Base-by-base conservation (phyloP, 2,329 filamentous ascomycete genomes). In the Ilyonectria mors-panacis region DNA sequence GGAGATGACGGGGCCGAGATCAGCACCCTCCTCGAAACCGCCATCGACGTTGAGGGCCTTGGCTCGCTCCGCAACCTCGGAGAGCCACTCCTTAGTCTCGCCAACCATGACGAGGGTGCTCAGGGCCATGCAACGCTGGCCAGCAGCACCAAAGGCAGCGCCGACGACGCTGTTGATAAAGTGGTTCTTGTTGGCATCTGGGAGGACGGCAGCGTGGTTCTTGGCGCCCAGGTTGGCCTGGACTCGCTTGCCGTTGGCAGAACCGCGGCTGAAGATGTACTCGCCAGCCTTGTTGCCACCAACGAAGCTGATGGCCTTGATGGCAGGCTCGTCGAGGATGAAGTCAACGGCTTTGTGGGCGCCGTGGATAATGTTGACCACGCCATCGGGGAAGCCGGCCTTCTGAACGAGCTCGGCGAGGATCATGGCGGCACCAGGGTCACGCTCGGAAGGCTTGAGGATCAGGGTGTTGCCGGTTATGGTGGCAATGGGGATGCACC, bases 121-220 rank as follows among this genome's bases (percentile, higher is more conserved):
- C 65, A 96, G 85, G 42, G 93, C 93, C 93, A 96, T 96, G 83
- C 93, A 96, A 69, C 93, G 87, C 85, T 96, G 93, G 42, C 93
- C 93, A 26, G 93, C 93, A 70, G 93, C 93, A 71, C 93, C 93
- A 73, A 96, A 96, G 23, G 94, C 93, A 37, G 94, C 93, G 71
- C 93, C 94, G 5, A 93, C 89, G 71, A 96, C 93, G 48, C 92
- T 92, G 83, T 95, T 96, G 76, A 96, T 84, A 72, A 94, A 93
- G 76, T 95, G 92, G 85, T 96, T 95, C 88, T 94, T 95, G 86
- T 96, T 95, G 85, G 91, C 93, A 84, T 96, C 93, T 19, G 93
- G 93, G 68, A 95, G 88, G 33, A 96, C 91, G 59, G 92, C 92
- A 30, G 93, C 93, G 80, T 96, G 93, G 86, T 96, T 96, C 88